These are phyloP conservation scores for Moniliophthora roreri DNA, from an alignment of 1,284 basidiomycete species.

Conservation along the genomic window DNA sequence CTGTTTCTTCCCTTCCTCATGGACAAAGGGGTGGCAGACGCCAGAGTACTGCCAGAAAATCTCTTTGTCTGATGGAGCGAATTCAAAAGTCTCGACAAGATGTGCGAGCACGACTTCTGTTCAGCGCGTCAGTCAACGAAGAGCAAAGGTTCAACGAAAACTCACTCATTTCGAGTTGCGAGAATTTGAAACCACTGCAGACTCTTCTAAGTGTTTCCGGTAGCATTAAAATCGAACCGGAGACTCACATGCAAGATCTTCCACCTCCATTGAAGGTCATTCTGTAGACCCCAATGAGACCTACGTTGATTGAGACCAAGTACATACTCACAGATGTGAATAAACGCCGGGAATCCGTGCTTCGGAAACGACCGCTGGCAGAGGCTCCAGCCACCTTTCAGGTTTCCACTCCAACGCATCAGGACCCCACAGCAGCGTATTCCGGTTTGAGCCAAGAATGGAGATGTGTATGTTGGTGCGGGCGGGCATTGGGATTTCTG, in stretches of 20 bases:
- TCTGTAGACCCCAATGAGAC: constrained; percentile 16
- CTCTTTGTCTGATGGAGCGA: background rate
- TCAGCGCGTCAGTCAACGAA: too few relatives aligned
- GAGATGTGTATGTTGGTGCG: constrained; percentile 25
- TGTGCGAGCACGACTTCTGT: background rate
- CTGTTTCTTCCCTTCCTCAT: too few relatives aligned
- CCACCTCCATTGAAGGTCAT: constrained; percentile 32
- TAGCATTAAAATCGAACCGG: too few relatives aligned
- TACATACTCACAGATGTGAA: constrained; percentile 14
- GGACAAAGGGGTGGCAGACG: background rate
- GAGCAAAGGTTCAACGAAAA: constrained; percentile 2
- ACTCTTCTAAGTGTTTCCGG: background rate
- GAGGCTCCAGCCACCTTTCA: constrained; percentile 30
- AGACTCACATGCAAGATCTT: constrained; percentile 29
- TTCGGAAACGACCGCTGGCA: constrained; percentile 19
- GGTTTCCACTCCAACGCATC: constrained; percentile 36
- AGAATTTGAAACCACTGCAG: constrained; percentile 30
- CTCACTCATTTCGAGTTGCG: constrained; percentile 34
- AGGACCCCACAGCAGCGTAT: constrained; percentile 31
- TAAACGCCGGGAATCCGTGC: constrained; percentile 15
- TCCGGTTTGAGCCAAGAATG: constrained; percentile 26
- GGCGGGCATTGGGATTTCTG: constrained; percentile 24
- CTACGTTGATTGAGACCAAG: background rate
- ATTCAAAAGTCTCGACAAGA: background rate
- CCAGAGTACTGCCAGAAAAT: background rate